Percentiles rank a stretch among this genome's conserved stretches.
Evolutionary conservation across 768 basidiomycete genomes (phyloP).

Genomic region (Mrakia frigida): DNA sequence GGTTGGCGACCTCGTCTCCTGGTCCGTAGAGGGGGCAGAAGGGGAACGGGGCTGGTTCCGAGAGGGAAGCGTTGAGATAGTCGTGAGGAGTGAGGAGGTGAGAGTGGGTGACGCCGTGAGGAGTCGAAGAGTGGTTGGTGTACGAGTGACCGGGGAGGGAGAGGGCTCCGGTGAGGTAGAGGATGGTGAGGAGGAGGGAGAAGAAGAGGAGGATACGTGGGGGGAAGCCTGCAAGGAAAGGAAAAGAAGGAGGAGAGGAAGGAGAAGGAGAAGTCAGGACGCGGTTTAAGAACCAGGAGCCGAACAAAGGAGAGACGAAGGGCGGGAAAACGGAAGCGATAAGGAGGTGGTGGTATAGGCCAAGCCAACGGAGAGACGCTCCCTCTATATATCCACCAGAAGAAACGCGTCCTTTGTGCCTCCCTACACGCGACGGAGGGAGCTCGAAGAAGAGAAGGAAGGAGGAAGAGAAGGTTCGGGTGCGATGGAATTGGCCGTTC

Average conservation of each 20-base stretch:
- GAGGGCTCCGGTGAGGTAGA: conserved; percentile 29
- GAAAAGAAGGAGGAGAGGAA: background rate
- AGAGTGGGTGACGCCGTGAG: conserved; percentile 26
- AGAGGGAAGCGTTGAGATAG: conserved; percentile 63
- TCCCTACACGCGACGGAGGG: too few species aligned
- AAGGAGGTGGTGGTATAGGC: background rate
- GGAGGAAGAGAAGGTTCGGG: background rate
- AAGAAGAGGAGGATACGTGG: conserved; percentile 31
- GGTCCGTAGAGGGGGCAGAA: conserved; percentile 89
- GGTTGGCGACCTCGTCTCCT: conserved; percentile 68
- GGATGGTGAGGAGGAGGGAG: conserved; percentile 31
- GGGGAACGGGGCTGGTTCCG: conserved; percentile 63
- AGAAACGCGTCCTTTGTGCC: too few species aligned
- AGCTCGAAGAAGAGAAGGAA: background rate
- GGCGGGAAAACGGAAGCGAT: background rate
- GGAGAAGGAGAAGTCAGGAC: background rate
- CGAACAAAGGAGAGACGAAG: background rate
- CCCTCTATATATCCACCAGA: background rate
- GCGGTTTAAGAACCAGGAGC: background rate
- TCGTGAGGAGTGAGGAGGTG: conserved; percentile 57
- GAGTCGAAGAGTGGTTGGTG: background rate
- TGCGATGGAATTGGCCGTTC: background rate
- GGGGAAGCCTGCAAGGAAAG: conserved; percentile 20
- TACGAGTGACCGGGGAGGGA: conserved; percentile 10
- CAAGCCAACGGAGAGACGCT: background rate